A percentile compares a stretch with the other conserved stretches of the same genome.
Evolutionary conservation across 768 basidiomycete species (phyloP).

Genomic region (Sporobolomyces phaffii): DNA sequence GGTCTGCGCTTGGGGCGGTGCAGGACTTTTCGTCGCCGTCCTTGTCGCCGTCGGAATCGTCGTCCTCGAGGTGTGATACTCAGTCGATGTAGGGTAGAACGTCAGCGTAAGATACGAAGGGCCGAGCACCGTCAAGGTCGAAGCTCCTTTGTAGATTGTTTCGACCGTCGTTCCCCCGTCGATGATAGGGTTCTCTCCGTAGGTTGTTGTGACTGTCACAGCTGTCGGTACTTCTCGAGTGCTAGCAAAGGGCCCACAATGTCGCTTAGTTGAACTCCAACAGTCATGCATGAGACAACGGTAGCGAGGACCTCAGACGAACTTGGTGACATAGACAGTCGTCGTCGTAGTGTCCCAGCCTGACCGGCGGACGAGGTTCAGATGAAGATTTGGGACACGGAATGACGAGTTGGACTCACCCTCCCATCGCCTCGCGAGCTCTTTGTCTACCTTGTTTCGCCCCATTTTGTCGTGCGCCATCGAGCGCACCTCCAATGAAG

Average conservation of each 20-base stretch:
- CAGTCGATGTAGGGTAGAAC: conserved; percentile 36
- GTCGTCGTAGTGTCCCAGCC: conserved; percentile 25
- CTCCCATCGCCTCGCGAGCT: conserved; percentile 16
- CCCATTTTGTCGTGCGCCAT: too few species aligned
- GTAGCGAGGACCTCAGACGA: too few species aligned
- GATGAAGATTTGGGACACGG: neutral
- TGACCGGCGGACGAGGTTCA: neutral
- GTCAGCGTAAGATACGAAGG: conserved; percentile 33
- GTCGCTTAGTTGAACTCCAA: too few species aligned
- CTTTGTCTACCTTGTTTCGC: neutral
- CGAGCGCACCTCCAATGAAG: too few species aligned
- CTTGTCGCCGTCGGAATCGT: conserved; percentile 30
- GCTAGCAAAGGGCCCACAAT: neutral
- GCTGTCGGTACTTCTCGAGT: conserved; percentile 20
- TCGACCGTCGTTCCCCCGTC: conserved; percentile 26
- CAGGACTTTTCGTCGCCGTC: conserved; percentile 19
- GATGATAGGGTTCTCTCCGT: conserved; percentile 26
- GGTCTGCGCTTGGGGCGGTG: neutral
- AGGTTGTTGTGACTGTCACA: conserved; percentile 28
- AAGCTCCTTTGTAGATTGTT: conserved; percentile 27
- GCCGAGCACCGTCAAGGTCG: conserved; percentile 26
- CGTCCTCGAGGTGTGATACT: neutral
- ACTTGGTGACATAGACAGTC: conserved; percentile 25
- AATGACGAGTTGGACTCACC: conserved; percentile 3
- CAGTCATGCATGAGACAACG: too few species aligned